Evolutionary conservation across 2,329 filamentous ascomycete genomes (phyloP).

Genomic region (Alternaria viburni): DNA sequence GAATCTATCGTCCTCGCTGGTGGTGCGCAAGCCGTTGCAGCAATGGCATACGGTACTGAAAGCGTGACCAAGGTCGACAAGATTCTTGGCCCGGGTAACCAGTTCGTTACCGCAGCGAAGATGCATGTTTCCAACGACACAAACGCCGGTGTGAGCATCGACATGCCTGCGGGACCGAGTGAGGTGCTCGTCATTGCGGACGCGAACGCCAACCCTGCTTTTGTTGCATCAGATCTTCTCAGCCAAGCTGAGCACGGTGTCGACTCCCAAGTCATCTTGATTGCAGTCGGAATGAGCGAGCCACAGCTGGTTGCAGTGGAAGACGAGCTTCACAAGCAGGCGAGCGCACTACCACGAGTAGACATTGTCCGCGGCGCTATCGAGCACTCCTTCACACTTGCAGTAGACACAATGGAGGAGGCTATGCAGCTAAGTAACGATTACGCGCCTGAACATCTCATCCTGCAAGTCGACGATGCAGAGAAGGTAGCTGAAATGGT

Average conservation of each 20-base stretch:
- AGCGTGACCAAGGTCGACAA: constrained; percentile 97
- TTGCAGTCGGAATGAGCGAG: constrained; percentile 81
- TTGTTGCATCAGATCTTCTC: constrained; percentile 92
- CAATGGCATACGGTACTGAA: constrained; percentile 96
- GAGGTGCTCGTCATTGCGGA: constrained; percentile 98
- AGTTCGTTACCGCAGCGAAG: constrained; percentile 98
- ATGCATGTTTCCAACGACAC: constrained; percentile 99
- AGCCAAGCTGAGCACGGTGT: constrained; percentile 97
- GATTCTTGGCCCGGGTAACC: constrained; percentile 96
- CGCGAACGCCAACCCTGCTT: constrained; percentile 84
- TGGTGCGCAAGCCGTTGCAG: constrained; percentile 92
- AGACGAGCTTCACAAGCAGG: constrained; percentile 87
- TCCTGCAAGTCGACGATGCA: constrained; percentile 83
- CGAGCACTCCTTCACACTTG: constrained; percentile 86
- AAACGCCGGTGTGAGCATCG: constrained; percentile 91
- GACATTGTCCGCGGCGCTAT: constrained; percentile 93
- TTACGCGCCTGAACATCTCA: constrained; percentile 96
- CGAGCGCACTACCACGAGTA: constrained; percentile 83
- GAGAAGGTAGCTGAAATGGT: constrained; percentile 77
- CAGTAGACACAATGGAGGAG: constrained; percentile 74
- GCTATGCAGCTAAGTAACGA: constrained; percentile 86
- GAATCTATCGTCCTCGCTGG: constrained; percentile 95
- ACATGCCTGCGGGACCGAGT: constrained; percentile 97
- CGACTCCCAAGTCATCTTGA: constrained; percentile 92
- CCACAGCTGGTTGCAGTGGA: constrained; percentile 81